Evolutionary conservation across 768 basidiomycete genomes (phyloP).

Genomic region (Agrocybe praecox): DNA sequence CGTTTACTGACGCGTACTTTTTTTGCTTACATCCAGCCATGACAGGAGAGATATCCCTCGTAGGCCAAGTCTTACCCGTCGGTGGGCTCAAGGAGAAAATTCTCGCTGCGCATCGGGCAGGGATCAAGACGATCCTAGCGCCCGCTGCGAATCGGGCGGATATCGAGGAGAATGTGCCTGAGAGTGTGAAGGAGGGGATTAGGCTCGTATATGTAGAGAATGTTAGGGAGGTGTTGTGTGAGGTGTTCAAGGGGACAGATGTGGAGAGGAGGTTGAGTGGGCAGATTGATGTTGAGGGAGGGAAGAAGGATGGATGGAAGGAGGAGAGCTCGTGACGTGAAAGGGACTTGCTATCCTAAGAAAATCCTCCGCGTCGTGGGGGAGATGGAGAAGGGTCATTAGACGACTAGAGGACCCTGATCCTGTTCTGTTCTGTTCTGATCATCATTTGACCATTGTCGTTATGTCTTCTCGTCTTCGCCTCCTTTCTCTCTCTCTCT

Average conservation of each 20-base stretch:
- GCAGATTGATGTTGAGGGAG: constrained; percentile 8
- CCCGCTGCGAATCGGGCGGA: constrained; percentile 90
- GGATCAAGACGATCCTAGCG: constrained; percentile 89
- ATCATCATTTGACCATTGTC: too few relatives aligned
- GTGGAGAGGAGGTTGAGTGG: constrained; percentile 64
- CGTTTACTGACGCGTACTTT: neutral
- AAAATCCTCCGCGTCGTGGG: too few relatives aligned
- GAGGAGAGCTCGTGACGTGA: neutral
- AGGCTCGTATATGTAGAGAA: constrained; percentile 95
- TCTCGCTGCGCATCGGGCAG: constrained; percentile 94
- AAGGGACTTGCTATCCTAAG: too few relatives aligned
- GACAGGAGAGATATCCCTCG: constrained; percentile 97
- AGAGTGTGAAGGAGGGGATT: constrained; percentile 94
- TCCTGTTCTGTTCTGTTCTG: too few relatives aligned
- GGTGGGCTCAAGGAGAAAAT: constrained; percentile 97
- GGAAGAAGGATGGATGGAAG: neutral
- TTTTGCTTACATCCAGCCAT: constrained; percentile 58
- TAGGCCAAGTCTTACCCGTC: constrained; percentile 94
- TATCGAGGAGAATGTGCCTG: constrained; percentile 96
- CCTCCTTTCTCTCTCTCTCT: too few relatives aligned
- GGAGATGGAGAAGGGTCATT: too few relatives aligned
- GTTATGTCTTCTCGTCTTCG: too few relatives aligned
- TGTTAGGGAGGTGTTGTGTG: constrained; percentile 85
- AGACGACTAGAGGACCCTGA: too few relatives aligned
- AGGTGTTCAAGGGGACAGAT: constrained; percentile 73